A percentile compares a stretch with the other conserved stretches of the same genome.
Conservation (phyloP, 2,329 filamentous ascomycete species). For the Penicillium psychrosexuale region DNA sequence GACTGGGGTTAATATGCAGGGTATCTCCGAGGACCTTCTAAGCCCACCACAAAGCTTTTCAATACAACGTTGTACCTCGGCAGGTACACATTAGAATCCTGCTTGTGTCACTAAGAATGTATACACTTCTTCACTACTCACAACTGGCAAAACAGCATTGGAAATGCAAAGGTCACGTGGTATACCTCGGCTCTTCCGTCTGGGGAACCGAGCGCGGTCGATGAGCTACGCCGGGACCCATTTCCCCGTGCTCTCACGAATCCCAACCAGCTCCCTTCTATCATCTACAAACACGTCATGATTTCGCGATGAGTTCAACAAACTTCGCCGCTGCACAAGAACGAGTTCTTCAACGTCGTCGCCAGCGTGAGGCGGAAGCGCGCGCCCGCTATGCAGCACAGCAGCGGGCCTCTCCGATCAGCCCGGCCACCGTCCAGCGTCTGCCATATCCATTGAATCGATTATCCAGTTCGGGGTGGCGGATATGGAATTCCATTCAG, state of each 20-base stretch:
- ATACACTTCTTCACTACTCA: background rate
- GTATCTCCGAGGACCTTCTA: background rate
- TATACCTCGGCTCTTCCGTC: conserved; percentile 21
- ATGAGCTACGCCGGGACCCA: conserved; percentile 9
- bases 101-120: too few relatives aligned
- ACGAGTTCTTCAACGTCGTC: conserved; percentile 77
- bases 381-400: conserved; percentile 52
- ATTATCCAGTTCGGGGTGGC: conserved; percentile 44
- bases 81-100: background rate
- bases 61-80: background rate
- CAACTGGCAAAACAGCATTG: background rate
- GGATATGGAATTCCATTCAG: conserved; percentile 66
- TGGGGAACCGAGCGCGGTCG: conserved; percentile 15
- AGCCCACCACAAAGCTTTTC: background rate
- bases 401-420: conserved; percentile 48
- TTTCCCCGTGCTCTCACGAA: background rate
- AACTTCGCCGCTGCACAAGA: conserved; percentile 88
- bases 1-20: background rate
- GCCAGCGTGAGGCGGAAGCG: conserved; percentile 66
- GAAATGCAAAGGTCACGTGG: conserved; percentile 11
- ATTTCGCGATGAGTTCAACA: conserved; percentile 52
- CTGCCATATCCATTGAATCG: conserved; percentile 63
- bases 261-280: background rate
- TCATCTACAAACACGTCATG: conserved; percentile 28
- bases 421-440: conserved; percentile 54